phyloP scores from a whole-genome alignment of 2,329 filamentous ascomycete genomes.

The Alternaria alternata region DNA sequence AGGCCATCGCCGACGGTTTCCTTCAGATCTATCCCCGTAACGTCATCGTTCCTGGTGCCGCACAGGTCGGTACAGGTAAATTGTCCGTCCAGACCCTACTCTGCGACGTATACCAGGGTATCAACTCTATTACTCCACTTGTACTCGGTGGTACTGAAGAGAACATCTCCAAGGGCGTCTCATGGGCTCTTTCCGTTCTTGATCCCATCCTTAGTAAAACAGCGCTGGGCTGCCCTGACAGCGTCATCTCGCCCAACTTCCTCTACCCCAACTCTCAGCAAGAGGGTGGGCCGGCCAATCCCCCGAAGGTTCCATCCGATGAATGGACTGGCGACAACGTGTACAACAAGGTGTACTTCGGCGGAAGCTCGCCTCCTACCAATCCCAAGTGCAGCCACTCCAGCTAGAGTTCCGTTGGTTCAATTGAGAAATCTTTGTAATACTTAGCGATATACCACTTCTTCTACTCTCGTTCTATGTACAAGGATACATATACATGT shows the following conservation, averaged over 20 bases:
- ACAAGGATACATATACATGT: neutral
- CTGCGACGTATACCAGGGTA: conserved; percentile 47
- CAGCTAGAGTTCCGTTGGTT: neutral
- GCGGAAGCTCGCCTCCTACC: conserved; percentile 10
- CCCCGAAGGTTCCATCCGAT: conserved; percentile 30
- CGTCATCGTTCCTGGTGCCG: conserved; percentile 38
- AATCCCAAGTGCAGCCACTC: too few relatives aligned
- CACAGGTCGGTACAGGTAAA: conserved; percentile 45
- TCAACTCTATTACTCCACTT: conserved; percentile 49
- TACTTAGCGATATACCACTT: neutral
- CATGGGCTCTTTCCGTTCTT: too few relatives aligned
- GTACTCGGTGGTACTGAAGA: conserved; percentile 23
- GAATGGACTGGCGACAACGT: conserved; percentile 47
- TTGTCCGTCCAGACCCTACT: conserved; percentile 42
- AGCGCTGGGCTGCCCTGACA: too few relatives aligned
- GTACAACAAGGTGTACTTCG: conserved; percentile 48
- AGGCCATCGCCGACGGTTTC: conserved; percentile 39
- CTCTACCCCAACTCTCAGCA: neutral
- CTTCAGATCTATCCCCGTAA: conserved; percentile 46
- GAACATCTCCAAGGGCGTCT: too few relatives aligned
- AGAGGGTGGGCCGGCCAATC: conserved; percentile 40
- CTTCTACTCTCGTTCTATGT: neutral
- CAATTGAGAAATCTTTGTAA: neutral
- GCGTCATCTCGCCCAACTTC: too few relatives aligned
- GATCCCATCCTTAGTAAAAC: too few relatives aligned